Evolutionary conservation across 768 basidiomycete species (phyloP).

Genomic region (Rhodocollybia butyracea): DNA sequence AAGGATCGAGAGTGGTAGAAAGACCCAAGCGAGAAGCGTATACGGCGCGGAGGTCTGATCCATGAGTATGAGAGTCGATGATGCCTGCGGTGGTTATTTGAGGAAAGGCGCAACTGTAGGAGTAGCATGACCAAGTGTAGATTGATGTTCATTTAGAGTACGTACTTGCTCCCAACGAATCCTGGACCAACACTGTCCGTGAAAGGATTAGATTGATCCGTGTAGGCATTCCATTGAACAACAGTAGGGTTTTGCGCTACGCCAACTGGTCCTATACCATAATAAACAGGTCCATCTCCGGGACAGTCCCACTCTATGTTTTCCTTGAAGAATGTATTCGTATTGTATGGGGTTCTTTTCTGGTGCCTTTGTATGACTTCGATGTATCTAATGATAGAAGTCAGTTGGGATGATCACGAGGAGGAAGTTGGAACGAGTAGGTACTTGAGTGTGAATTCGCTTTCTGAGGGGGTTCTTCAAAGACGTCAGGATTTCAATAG

Average conservation of each 20-base stretch:
- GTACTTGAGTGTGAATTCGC: too few relatives aligned
- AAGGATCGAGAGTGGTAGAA: constrained; percentile 26
- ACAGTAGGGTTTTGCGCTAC: constrained; percentile 2
- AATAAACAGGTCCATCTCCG: constrained; percentile 34
- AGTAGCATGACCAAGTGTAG: not conserved
- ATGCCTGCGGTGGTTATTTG: constrained; percentile 45
- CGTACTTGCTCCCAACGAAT: constrained; percentile 40
- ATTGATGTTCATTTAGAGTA: not conserved
- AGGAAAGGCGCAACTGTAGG: constrained; percentile 43
- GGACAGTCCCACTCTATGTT: constrained; percentile 41
- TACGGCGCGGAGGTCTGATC: constrained; percentile 41
- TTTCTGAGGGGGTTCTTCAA: constrained; percentile 34
- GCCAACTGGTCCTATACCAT: constrained; percentile 13
- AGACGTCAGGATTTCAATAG: not conserved
- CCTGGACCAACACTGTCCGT: constrained; percentile 38
- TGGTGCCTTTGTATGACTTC: constrained; percentile 54
- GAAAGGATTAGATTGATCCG: constrained; percentile 39
- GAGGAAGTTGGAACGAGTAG: too few relatives aligned
- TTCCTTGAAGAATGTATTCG: constrained; percentile 51
- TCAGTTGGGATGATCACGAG: constrained; percentile 23
- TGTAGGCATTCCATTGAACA: constrained; percentile 40
- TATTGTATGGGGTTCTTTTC: constrained; percentile 48
- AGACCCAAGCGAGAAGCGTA: constrained; percentile 41
- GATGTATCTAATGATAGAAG: constrained; percentile 46
- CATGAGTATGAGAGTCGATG: constrained; percentile 41